A percentile compares a stretch with the other conserved stretches of the same genome.
These are phyloP conservation scores for Aspergillus bertholletiae DNA, from an alignment of 495 filamentous ascomycete species.

Conservation along the genomic window DNA sequence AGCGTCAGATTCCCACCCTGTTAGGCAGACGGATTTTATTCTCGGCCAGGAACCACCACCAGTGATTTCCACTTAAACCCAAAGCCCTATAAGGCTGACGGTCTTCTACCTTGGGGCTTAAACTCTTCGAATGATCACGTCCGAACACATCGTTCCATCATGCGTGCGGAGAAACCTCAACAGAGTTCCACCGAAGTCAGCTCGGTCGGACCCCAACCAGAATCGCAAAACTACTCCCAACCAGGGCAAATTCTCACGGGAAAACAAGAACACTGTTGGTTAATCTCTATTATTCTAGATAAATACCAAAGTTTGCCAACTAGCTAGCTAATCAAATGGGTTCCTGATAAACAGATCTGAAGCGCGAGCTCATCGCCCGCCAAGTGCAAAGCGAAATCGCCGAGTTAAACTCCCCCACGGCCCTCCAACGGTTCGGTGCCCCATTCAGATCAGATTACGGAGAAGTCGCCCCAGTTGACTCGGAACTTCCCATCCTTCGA, in stretches of 20 bases:
- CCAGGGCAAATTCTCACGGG: constrained; percentile 69
- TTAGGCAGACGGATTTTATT: constrained; percentile 26
- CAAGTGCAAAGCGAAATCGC: constrained; percentile 86
- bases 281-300: background rate
- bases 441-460: constrained; percentile 90
- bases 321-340: constrained; percentile 25
- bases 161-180: constrained; percentile 11
- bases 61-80: too few species aligned
- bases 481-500: constrained; percentile 86
- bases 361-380: constrained; percentile 86
- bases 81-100: constrained; percentile 8
- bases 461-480: constrained; percentile 90
- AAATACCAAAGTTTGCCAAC: background rate
- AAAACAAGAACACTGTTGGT: constrained; percentile 95
- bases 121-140: background rate
- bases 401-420: constrained; percentile 91
- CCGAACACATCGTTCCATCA: constrained; percentile 10
- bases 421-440: constrained; percentile 90
- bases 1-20: background rate
- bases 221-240: constrained; percentile 19
- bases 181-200: constrained; percentile 3
- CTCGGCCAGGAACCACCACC: too few species aligned
- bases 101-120: background rate
- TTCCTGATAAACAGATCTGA: constrained; percentile 68
- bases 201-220: constrained; percentile 2